Base-by-base conservation (phyloP, 352 stramenopile species). In the Aphanomyces astaci region DNA sequence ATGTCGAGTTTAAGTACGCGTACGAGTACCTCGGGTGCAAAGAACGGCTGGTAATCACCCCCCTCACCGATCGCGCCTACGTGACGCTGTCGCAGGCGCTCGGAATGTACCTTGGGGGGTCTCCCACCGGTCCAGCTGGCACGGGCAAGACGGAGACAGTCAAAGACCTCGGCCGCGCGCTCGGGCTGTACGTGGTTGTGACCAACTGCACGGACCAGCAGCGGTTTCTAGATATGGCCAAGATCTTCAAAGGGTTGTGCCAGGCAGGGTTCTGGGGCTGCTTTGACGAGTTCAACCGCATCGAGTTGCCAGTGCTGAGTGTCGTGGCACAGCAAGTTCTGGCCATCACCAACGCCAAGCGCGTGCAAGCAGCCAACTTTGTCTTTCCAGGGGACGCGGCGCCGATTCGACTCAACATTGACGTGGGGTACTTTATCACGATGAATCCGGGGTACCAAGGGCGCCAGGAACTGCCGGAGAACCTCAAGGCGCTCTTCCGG, bases 1-100 rank as follows among this genome's bases (percentile, higher is more conserved):
- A 97, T 62, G 86, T 94, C 31, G 77, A 84, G n/a, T 91, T 98
- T 64, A 86, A 90, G 25, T 98, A 97, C 70, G 84, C 86, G 33
- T 98, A 97, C 69, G 91, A 98, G 78, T 98, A 97, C 64, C 82
- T 97, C 51, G 92, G 92, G n/a, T 94, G 86, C 54, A 98, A 94
- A 24, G 91, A 92, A 59, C 77, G 87, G 10, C 77, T 96, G 5
- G 87, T 95, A 10, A 91, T 95, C 72, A 97, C 91, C 1, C 91
- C 90, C 1, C 77, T 97, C 25, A 97, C 91, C 2, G 91, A 97
- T 57, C 78, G 89, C 0, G 92, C 85, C 17, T 97, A 95, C 73
- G 89, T 98, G 33, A 97, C 91, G 15, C 77, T 98, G 3, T 96
- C 87, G 0, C 87, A 94, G 63, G 88, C 90, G 19, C 79, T 95